These are phyloP conservation scores for Medicago truncatula DNA, from an alignment of 306 rosid genomes.

Conservation along the genomic window MtrunA17r5.0-ANR NC_053043.1:47828001-47828500, in stretches of 20 bases:
- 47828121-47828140: conserved; percentile 83
- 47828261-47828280: conserved; percentile 86
- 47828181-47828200: conserved; percentile 95
- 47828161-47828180: conserved; percentile 70
- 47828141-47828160: conserved; percentile 81
- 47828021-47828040: conserved; percentile 74
- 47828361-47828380: conserved; percentile 67
- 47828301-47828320: conserved; percentile 90
- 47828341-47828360: conserved; percentile 88
- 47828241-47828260: conserved; percentile 79
- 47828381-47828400: conserved; percentile 55
- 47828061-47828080: conserved; percentile 71
- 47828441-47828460: neutral
- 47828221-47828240: conserved; percentile 86
- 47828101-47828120: conserved; percentile 80
- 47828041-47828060: conserved; percentile 75
- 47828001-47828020: conserved; percentile 91
- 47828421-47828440: conserved; percentile 29
- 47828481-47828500: conserved; percentile 86
- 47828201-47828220: conserved; percentile 72
- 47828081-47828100: conserved; percentile 83
- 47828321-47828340: conserved; percentile 80
- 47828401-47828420: conserved; percentile 25
- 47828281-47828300: conserved; percentile 70
- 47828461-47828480: conserved; percentile 23